These are phyloP conservation scores for Syzygium malaccense DNA, from an alignment of 441 rosid genomes.

Conservation along the genomic window DNA sequence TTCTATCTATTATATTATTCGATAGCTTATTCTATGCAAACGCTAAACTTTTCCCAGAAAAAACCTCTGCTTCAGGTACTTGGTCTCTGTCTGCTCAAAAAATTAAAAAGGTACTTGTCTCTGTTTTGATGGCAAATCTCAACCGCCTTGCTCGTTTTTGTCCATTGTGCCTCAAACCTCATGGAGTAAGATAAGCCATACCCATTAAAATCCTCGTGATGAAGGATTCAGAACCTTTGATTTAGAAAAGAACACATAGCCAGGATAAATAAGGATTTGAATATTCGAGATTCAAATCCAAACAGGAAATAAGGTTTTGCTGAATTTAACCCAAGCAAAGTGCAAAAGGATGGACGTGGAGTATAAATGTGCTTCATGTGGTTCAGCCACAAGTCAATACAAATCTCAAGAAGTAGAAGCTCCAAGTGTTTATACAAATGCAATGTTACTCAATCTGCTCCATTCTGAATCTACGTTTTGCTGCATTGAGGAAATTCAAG, in stretches of 20 bases:
- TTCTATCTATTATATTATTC: too few relatives aligned
- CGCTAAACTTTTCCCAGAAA: background rate
- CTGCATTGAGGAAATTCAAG: conserved; percentile 13
- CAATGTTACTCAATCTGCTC: background rate
- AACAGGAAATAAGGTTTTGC: background rate
- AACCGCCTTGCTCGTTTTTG: background rate
- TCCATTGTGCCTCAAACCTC: background rate
- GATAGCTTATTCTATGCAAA: too few relatives aligned
- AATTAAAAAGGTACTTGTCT: background rate
- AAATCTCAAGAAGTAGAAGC: background rate
- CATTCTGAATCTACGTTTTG: conserved; percentile 1
- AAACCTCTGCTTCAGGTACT: background rate
- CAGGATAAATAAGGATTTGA: background rate
- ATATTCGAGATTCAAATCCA: background rate
- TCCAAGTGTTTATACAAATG: background rate
- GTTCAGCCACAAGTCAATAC: background rate
- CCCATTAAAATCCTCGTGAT: background rate
- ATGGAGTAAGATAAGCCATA: background rate
- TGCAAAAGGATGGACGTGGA: background rate
- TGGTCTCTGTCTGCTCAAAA: background rate
- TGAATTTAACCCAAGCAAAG: background rate
- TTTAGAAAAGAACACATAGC: background rate
- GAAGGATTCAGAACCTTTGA: background rate
- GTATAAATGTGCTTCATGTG: background rate
- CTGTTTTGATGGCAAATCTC: background rate